Conservation (phyloP, 345 rosid species). For the Linum usitatissimum region DNA sequence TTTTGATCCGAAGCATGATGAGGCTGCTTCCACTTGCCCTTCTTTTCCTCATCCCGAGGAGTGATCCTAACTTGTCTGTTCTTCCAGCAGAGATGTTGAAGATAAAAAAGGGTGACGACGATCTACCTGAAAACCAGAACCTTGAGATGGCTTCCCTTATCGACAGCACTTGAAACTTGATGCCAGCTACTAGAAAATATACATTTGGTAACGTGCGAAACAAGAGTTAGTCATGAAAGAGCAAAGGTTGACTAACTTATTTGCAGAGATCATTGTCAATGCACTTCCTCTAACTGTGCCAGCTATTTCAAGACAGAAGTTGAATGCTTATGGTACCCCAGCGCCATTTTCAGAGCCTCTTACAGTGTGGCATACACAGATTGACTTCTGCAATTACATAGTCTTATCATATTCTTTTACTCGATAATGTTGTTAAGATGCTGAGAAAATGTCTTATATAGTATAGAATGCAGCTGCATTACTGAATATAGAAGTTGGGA, state of each 20-base stretch:
- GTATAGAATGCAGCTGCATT: not conserved
- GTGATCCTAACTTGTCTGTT: conserved; percentile 34
- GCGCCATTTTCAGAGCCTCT: not conserved
- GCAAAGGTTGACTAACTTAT: not conserved
- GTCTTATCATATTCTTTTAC: not conserved
- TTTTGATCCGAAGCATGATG: conserved; percentile 48
- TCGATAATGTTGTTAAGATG: not conserved
- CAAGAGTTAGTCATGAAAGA: too few relatives aligned
- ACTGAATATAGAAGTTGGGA: not conserved
- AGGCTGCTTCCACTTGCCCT: conserved; percentile 46
- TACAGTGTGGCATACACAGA: not conserved
- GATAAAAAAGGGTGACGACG: conserved; percentile 26
- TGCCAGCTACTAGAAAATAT: too few relatives aligned
- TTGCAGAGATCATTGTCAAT: not conserved
- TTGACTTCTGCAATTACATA: not conserved
- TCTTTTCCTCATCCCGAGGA: conserved; percentile 48
- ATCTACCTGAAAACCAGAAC: conserved; percentile 22
- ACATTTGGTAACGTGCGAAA: too few relatives aligned
- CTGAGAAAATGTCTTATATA: not conserved
- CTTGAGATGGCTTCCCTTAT: conserved; percentile 45
- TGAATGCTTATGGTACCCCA: not conserved
- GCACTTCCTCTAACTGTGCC: not conserved
- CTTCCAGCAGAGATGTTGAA: conserved; percentile 45
- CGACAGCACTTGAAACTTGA: not conserved
- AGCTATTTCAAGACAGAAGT: not conserved